phyloP scores from a whole-genome alignment of 1,284 basidiomycete species.

The Microbotryum lychnidis-dioicae region DNA sequence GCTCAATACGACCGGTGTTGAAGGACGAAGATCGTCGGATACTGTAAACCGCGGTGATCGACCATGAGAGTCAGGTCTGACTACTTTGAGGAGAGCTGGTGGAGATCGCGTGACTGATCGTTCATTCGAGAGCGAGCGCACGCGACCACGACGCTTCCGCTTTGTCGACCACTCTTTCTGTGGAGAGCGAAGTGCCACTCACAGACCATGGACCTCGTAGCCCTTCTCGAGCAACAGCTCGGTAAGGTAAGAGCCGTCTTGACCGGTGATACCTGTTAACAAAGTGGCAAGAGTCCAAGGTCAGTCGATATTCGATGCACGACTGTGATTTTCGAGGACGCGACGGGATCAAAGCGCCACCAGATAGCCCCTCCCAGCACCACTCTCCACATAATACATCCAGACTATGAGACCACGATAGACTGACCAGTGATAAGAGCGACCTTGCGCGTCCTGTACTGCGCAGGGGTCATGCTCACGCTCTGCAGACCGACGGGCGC shows the following conservation, averaged over 20 bases:
- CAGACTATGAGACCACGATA: not conserved
- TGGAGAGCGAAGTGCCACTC: not conserved
- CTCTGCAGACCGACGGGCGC: slow-evolving; percentile 8
- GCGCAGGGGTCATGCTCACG: slow-evolving; percentile 47
- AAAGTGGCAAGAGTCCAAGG: no score
- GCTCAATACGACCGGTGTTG: slow-evolving; percentile 83
- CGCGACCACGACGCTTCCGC: no score
- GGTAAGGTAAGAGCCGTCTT: slow-evolving; percentile 84
- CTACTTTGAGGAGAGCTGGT: no score
- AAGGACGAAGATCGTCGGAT: slow-evolving; percentile 88
- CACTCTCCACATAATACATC: no score
- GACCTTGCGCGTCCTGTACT: slow-evolving; percentile 76
- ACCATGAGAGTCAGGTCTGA: no score
- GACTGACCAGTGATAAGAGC: slow-evolving; percentile 71
- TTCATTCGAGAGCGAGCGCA: no score
- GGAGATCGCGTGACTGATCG: no score
- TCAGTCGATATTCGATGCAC: no score
- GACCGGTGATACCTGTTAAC: slow-evolving; percentile 58
- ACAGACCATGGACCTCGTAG: slow-evolving; percentile 68
- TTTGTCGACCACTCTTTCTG: no score
- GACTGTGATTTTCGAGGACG: no score
- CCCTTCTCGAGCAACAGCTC: slow-evolving; percentile 77
- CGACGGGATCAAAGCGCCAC: no score
- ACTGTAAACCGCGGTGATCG: slow-evolving; percentile 46
- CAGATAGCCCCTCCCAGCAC: no score